Percentiles rank a stretch among this genome's conserved stretches.
Evolutionary conservation across 1,284 basidiomycete species (phyloP).

Genomic region (Earliella scabrosa): DNA sequence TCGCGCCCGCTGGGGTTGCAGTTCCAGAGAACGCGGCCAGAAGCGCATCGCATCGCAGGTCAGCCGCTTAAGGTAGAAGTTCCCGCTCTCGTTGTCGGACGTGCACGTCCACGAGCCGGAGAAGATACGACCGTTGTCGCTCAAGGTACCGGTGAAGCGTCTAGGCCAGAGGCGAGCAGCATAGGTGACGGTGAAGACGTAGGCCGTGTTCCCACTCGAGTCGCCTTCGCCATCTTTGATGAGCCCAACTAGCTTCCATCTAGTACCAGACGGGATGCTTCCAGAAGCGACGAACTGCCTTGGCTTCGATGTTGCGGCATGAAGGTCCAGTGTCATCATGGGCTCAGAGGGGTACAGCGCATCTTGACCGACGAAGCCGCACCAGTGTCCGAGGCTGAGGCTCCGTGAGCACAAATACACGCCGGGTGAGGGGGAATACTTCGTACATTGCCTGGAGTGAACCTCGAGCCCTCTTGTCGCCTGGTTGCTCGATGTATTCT

Average conservation of each 20-base stretch:
- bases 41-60: constrained; percentile 10
- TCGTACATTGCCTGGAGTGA: constrained; percentile 9
- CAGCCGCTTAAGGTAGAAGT: constrained; percentile 15
- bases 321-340: constrained; percentile 10
- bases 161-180: constrained; percentile 5
- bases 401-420: neutral
- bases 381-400: constrained; percentile 15
- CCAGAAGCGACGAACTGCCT: constrained; percentile 11
- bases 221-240: constrained; percentile 1
- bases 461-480: neutral
- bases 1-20: neutral
- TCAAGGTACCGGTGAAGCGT: constrained; percentile 6
- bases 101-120: constrained; percentile 15
- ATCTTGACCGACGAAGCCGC: constrained; percentile 9
- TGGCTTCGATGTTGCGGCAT: neutral
- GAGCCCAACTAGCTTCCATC: constrained; percentile 9
- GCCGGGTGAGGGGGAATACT: too few species aligned
- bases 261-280: constrained; percentile 5
- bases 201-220: constrained; percentile 2
- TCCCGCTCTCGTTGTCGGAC: constrained; percentile 1
- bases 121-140: constrained; percentile 13
- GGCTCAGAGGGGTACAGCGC: constrained; percentile 10
- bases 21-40: constrained; percentile 2
- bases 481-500: constrained; percentile 1
- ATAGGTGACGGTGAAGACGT: constrained; percentile 13